Conservation (phyloP, 805 yeast species). For the Barnettozyma sp. region DNA sequence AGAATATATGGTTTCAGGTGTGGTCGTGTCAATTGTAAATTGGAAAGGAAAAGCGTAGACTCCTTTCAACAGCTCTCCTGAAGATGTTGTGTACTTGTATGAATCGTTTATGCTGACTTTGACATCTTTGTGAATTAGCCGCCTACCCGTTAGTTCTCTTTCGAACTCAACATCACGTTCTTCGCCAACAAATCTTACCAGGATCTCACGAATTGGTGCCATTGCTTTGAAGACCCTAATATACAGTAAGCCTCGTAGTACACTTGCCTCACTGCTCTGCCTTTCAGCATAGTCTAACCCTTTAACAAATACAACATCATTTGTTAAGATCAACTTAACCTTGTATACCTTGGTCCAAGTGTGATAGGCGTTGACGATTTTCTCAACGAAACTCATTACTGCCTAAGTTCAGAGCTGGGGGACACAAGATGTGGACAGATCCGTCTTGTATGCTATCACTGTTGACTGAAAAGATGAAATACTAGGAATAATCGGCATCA, state of each 20-base stretch:
- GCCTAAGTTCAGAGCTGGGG: too few relatives aligned
- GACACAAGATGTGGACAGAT: not conserved
- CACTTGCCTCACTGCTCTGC: constrained; percentile 8
- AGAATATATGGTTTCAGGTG: constrained; percentile 16
- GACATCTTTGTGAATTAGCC: constrained; percentile 1
- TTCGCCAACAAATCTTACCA: constrained; percentile 15
- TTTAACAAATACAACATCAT: constrained; percentile 14
- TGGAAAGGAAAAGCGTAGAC: constrained; percentile 20
- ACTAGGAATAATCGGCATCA: too few relatives aligned
- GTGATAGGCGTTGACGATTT: not conserved
- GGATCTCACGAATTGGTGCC: constrained; percentile 10
- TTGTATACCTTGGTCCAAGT: constrained; percentile 4
- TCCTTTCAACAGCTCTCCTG: constrained; percentile 12
- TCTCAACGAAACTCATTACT: not conserved
- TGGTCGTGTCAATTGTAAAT: constrained; percentile 16
- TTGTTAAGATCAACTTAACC: constrained; percentile 7
- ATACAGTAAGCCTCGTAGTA: constrained; percentile 12
- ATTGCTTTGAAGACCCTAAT: constrained; percentile 9
- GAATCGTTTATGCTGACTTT: constrained; percentile 13
- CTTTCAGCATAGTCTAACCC: constrained; percentile 18
- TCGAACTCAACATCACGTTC: constrained; percentile 8
- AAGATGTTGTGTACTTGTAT: constrained; percentile 7
- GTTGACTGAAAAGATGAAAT: too few relatives aligned
- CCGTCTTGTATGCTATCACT: too few relatives aligned
- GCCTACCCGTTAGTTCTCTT: constrained; percentile 2